Base-by-base conservation (phyloP, 495 filamentous ascomycete species). In the Talaromyces wortmannii region DNA sequence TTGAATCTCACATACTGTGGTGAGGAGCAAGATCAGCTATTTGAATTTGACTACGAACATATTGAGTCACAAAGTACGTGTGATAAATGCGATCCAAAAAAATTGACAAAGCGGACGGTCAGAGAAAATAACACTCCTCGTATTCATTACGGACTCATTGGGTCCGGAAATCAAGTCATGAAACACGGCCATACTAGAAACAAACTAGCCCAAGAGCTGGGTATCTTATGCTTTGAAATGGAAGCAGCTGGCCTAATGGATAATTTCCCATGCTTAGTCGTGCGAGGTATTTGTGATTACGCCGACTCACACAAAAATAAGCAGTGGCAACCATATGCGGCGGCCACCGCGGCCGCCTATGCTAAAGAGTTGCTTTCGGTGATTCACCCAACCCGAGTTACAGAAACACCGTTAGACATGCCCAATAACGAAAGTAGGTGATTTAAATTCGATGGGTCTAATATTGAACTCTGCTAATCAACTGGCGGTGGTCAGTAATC, bases 241-340 rank as follows among this genome's bases (percentile, higher is more conserved):
- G 70, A 75, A 61, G 67, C 66, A 12, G 67, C 64, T 13, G 66
- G 67, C 3, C 40, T 70, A 33, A 66, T 66, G 57, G 53, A 66
- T 36, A 45, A 57, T 15, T 62, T 68, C 48, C 63, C 65, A 4
- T 67, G 66, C 46, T 31, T 67, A 7, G 61, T 64, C 7, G 63
- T 69, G 15, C 50, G 66, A 18, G 66, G 66, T 6, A 68, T 69
- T 23, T 66, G 63, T 53, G 66, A 70, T 43, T 70, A 70, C 44
- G 33, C 63, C 23, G 63, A 71, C 55, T 59, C 59, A 12, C 68
- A 70, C 50, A 71, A 68, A 52, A 66, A 67, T 55, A 66, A 70
- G 42, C 10, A 48, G 4, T 70, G 65, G 67, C 67, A 70, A 44
- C 16, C 40, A 15, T 70, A 69, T 36, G 64, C 67, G 36, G 67